These are phyloP conservation scores for Tieghemiomyces parasiticus DNA, from an alignment of 192 early-diverging fungal genomes.

Conservation along the genomic window DNA sequence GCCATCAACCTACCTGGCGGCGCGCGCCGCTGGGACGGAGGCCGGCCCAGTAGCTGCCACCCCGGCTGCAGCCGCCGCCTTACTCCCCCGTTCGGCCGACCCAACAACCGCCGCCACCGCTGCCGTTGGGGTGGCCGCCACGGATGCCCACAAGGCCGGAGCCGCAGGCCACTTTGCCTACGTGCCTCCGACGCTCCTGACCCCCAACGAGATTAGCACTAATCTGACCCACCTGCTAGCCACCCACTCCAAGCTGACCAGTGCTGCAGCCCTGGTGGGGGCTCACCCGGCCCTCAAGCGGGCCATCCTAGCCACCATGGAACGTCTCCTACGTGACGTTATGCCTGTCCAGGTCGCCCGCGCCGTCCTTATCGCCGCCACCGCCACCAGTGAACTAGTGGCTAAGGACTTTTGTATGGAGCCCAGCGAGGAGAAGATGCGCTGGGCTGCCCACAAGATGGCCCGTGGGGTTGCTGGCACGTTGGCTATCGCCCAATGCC, in stretches of 20 bases:
- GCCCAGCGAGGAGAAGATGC: constrained; percentile 84
- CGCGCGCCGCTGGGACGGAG: constrained; percentile 14
- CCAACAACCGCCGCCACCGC: no score
- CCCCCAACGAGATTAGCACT: constrained; percentile 9
- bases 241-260: constrained; percentile 61
- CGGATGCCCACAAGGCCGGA: not conserved
- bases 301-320: constrained; percentile 75
- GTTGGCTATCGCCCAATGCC: constrained; percentile 81
- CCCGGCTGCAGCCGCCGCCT: constrained; percentile 15
- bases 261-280: constrained; percentile 61
- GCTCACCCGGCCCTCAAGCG: constrained; percentile 78
- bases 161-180: constrained; percentile 7
- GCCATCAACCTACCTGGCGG: constrained; percentile 21
- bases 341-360: constrained; percentile 84
- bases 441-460: constrained; percentile 90
- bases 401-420: constrained; percentile 94
- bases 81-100: not conserved
- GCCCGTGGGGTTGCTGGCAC: constrained; percentile 78
- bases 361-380: constrained; percentile 82
- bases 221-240: constrained; percentile 24
- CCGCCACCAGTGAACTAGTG: constrained; percentile 82
- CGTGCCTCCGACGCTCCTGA: constrained; percentile 6
- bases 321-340: constrained; percentile 78
- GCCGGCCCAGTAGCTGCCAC: constrained; percentile 7
- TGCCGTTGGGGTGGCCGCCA: constrained; percentile 14